Conservation (phyloP, 331 rosid genomes). For the Malus hybrid region DNA sequence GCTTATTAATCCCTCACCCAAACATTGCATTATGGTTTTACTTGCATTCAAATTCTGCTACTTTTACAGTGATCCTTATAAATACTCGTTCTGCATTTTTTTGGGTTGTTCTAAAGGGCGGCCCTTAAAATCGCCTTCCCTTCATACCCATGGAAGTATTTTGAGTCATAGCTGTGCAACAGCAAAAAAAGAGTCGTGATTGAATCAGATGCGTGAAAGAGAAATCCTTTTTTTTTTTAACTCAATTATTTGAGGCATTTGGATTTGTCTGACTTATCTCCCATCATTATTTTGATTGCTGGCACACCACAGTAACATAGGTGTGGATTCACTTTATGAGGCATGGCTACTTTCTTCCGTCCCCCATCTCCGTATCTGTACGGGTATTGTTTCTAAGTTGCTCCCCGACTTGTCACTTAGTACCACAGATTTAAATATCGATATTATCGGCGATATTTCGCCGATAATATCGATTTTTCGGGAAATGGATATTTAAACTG, state of each 20-base stretch:
- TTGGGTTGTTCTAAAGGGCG: slow-evolving; percentile 21
- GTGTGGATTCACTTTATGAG: no score
- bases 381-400: no score
- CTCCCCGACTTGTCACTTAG: no score
- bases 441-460: no score
- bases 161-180: slow-evolving; percentile 76
- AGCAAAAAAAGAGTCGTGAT: slow-evolving; percentile 43
- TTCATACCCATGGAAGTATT: slow-evolving; percentile 53
- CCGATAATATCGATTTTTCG: no score
- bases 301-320: no score
- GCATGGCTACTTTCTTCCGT: no score
- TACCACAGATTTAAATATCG: no score
- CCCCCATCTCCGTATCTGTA: no score
- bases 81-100: neutral
- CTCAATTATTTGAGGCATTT: slow-evolving; percentile 30
- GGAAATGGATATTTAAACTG: no score
- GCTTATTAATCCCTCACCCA: no score
- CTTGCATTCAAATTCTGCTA: neutral
- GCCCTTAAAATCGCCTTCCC: slow-evolving; percentile 95
- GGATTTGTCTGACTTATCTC: slow-evolving; percentile 14
- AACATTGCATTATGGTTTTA: neutral
- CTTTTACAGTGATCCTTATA: neutral
- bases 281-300: neutral
- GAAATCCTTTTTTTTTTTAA: slow-evolving; percentile 23
- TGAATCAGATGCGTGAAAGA: slow-evolving; percentile 64